These are phyloP conservation scores for Fusarium setosum DNA, from an alignment of 2,329 filamentous ascomycete genomes.

Conservation along the genomic window DNA sequence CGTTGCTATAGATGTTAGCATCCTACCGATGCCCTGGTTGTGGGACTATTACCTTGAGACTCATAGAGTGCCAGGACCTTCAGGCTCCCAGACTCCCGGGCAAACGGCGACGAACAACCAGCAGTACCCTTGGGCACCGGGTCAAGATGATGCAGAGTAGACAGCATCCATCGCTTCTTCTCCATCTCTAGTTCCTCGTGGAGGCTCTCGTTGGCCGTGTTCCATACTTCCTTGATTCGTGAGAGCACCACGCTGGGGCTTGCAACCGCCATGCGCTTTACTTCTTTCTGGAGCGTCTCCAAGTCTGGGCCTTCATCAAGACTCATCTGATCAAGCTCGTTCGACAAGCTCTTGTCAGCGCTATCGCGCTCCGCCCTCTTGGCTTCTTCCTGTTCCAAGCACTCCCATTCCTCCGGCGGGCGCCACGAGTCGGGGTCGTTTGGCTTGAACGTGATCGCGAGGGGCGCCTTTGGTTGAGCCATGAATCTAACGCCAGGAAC, in stretches of 20 bases:
- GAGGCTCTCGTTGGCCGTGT: constrained; percentile 16
- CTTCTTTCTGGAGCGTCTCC: constrained; percentile 19
- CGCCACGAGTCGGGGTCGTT: constrained; percentile 58
- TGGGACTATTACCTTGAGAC: constrained; percentile 54
- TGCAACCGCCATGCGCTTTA: constrained; percentile 34
- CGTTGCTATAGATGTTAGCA: constrained; percentile 51
- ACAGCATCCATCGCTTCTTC: constrained; percentile 71
- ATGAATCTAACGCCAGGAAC: constrained; percentile 13
- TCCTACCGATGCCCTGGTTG: not conserved
- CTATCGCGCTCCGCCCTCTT: not conserved
- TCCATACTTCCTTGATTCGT: constrained; percentile 58
- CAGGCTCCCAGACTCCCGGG: not conserved
- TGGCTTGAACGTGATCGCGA: constrained; percentile 42
- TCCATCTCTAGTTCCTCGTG: constrained; percentile 57
- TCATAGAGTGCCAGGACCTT: constrained; percentile 64
- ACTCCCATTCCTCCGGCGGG: constrained; percentile 57
- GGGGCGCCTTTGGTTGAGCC: constrained; percentile 10
- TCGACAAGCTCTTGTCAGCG: not conserved
- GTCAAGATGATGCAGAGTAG: constrained; percentile 61
- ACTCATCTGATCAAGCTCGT: not conserved
- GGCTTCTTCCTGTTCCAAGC: constrained; percentile 24
- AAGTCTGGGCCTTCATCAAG: not conserved
- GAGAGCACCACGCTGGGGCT: constrained; percentile 58
- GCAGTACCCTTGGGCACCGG: constrained; percentile 40
- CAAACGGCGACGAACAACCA: not conserved